These are phyloP conservation scores for Ophiocordyceps sinensis DNA, from an alignment of 2,329 filamentous ascomycete genomes.

Conservation along the genomic window DNA sequence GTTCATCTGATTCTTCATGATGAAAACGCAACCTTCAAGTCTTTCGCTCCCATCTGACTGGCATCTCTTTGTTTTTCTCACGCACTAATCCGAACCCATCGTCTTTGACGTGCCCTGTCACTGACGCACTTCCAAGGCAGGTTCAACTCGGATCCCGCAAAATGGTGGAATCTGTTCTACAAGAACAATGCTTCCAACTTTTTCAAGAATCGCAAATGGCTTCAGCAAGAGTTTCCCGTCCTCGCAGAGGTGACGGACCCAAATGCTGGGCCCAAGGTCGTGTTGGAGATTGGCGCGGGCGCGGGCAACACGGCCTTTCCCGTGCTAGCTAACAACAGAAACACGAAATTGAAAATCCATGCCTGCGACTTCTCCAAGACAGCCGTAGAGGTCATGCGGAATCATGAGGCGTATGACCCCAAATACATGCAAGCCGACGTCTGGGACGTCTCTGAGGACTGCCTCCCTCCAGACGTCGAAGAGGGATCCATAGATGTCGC, in stretches of 20 bases:
- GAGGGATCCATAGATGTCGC: conserved; percentile 82
- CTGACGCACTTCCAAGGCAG: conserved; percentile 42
- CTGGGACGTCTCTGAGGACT: conserved; percentile 71
- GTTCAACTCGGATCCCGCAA: conserved; percentile 81
- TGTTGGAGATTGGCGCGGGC: conserved; percentile 88
- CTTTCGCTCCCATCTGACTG: conserved; percentile 63
- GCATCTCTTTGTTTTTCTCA: conserved; percentile 3
- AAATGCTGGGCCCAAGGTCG: conserved; percentile 51
- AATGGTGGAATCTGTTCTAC: conserved; percentile 98
- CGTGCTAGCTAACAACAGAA: conserved; percentile 70
- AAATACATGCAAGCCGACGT: conserved; percentile 73
- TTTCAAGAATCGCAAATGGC: conserved; percentile 97
- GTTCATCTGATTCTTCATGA: conserved; percentile 60
- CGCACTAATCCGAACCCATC: too few species aligned
- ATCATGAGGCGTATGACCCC: conserved; percentile 60
- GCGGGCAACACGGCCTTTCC: conserved; percentile 96
- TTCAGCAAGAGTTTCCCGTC: conserved; percentile 88
- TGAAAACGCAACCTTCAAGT: conserved; percentile 38
- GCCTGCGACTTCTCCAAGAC: conserved; percentile 95
- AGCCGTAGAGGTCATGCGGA: conserved; percentile 84
- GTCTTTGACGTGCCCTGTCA: conserved; percentile 2
- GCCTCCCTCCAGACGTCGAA: conserved; percentile 60
- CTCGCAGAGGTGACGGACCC: conserved; percentile 60
- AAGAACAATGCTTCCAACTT: conserved; percentile 96
- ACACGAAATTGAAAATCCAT: conserved; percentile 68